Conservation (phyloP, 805 yeast genomes). For the Suhomyces emberorum region DNA sequence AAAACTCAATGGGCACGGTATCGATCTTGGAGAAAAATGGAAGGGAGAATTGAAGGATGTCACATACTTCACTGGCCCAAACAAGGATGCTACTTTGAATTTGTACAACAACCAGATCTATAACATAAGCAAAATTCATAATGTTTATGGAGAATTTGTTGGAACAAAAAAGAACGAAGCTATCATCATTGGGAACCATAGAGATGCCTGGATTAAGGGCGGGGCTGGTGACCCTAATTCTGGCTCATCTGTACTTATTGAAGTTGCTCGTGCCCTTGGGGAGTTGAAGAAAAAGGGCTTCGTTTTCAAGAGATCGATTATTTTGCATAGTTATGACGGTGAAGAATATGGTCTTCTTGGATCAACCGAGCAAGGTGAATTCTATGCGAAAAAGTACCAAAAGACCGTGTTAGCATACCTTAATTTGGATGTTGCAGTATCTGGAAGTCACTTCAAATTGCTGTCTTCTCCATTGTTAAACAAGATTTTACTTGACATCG, state of each 20-base stretch:
- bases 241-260: conserved; percentile 42
- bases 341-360: conserved; percentile 53
- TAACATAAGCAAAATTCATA: conserved; percentile 40
- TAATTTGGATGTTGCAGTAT: conserved; percentile 50
- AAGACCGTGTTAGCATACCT: conserved; percentile 48
- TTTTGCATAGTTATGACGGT: conserved; percentile 41
- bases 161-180: conserved; percentile 39
- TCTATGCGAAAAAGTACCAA: conserved; percentile 36
- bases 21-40: conserved; percentile 27
- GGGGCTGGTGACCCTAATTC: conserved; percentile 48
- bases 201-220: conserved; percentile 48
- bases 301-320: conserved; percentile 36
- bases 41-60: conserved; percentile 39
- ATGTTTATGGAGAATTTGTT: conserved; percentile 43
- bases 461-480: conserved; percentile 58
- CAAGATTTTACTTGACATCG: conserved; percentile 41
- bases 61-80: conserved; percentile 41
- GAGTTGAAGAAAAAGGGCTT: conserved; percentile 34
- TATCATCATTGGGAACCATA: conserved; percentile 42
- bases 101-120: conserved; percentile 39
- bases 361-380: conserved; percentile 56
- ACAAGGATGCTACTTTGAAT: conserved; percentile 32
- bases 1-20: conserved; percentile 36
- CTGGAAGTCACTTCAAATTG: conserved; percentile 48
- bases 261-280: conserved; percentile 42